Percentiles rank a stretch among this genome's conserved stretches.
Evolutionary conservation across 208 protist species (phyloP).

Genomic region (Strigomonas culicis): DNA sequence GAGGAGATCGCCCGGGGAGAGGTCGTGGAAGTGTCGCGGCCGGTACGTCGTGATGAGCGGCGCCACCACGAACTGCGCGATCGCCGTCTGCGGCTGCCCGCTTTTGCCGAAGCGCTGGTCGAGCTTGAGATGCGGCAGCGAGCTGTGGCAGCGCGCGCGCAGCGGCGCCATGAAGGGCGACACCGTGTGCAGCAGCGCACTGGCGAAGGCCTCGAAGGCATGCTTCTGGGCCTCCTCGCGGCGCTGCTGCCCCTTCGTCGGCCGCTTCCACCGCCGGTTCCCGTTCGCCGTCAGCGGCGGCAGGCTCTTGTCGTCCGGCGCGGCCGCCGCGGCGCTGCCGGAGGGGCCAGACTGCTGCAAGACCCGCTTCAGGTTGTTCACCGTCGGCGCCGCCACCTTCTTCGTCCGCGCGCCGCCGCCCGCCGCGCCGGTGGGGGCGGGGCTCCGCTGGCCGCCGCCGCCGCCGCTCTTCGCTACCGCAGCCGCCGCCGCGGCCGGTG

Average conservation of each 20-base stretch:
- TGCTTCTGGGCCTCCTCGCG: conserved; percentile 81
- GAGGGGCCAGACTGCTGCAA: conserved; percentile 11
- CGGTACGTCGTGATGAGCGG: conserved; percentile 86
- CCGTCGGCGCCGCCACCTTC: too few relatives aligned
- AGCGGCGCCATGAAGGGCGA: conserved; percentile 86
- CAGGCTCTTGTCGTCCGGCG: conserved; percentile 23
- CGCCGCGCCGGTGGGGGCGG: too few relatives aligned
- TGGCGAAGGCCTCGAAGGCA: conserved; percentile 87
- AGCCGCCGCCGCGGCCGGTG: background rate
- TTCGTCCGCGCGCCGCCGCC: too few relatives aligned
- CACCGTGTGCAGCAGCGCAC: conserved; percentile 77
- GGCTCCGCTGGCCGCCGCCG: too few relatives aligned
- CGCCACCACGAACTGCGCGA: conserved; percentile 83
- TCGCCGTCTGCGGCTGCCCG: conserved; percentile 79
- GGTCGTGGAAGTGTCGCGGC: conserved; percentile 84
- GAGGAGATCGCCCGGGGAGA: conserved; percentile 82
- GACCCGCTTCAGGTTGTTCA: too few relatives aligned
- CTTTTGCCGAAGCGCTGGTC: conserved; percentile 87
- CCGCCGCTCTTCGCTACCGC: too few relatives aligned
- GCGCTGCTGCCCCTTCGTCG: conserved; percentile 75
- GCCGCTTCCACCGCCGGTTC: conserved; percentile 85
- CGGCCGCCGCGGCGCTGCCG: conserved; percentile 11
- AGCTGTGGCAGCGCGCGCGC: conserved; percentile 62
- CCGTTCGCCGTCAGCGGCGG: conserved; percentile 49
- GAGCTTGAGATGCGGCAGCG: conserved; percentile 84